A percentile compares a stretch with the other conserved stretches of the same genome.
Evolutionary conservation across 2,329 filamentous ascomycete species (phyloP).

Genomic region (Fusarium miscanthi): DNA sequence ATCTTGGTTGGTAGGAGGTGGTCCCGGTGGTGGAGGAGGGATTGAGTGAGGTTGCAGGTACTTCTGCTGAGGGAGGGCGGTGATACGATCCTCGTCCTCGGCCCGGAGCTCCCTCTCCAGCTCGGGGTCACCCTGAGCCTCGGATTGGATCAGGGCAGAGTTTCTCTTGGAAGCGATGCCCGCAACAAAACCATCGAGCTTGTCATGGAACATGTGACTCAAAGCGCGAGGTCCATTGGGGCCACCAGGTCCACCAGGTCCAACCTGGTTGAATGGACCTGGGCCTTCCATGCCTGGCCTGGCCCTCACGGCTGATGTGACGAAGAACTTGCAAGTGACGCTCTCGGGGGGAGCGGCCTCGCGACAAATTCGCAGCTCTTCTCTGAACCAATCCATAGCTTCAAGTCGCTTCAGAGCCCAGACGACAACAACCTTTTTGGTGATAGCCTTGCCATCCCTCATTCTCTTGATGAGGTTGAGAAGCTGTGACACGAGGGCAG

Average conservation of each 20-base stretch:
- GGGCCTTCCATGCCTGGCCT: slow-evolving; percentile 54
- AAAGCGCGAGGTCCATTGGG: slow-evolving; percentile 64
- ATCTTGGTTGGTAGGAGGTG: slow-evolving; percentile 51
- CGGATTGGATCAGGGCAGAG: slow-evolving; percentile 83
- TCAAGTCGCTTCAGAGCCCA: slow-evolving; percentile 93
- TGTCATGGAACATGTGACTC: slow-evolving; percentile 83
- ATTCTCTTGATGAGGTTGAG: slow-evolving; percentile 96
- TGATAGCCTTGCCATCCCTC: slow-evolving; percentile 93
- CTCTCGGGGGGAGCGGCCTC: slow-evolving; percentile 89
- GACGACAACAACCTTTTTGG: slow-evolving; percentile 89
- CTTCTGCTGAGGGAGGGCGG: slow-evolving; percentile 78
- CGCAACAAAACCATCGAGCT: slow-evolving; percentile 87
- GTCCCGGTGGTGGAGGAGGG: slow-evolving; percentile 46
- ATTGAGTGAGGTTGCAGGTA: slow-evolving; percentile 67
- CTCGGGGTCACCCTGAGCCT: slow-evolving; percentile 82
- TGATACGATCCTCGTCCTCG: slow-evolving; percentile 87
- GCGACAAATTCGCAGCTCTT: slow-evolving; percentile 91
- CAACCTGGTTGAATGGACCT: slow-evolving; percentile 54
- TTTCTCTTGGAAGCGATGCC: slow-evolving; percentile 88
- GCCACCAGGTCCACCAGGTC: slow-evolving; percentile 33
- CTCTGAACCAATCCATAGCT: slow-evolving; percentile 97
- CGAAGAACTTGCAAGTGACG: slow-evolving; percentile 94
- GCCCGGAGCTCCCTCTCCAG: slow-evolving; percentile 81
- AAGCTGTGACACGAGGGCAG: slow-evolving; percentile 89
- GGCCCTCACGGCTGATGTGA: slow-evolving; percentile 73